These are phyloP conservation scores for Talaromyces trachyspermus DNA, from an alignment of 495 filamentous ascomycete species.

Conservation along the genomic window DNA sequence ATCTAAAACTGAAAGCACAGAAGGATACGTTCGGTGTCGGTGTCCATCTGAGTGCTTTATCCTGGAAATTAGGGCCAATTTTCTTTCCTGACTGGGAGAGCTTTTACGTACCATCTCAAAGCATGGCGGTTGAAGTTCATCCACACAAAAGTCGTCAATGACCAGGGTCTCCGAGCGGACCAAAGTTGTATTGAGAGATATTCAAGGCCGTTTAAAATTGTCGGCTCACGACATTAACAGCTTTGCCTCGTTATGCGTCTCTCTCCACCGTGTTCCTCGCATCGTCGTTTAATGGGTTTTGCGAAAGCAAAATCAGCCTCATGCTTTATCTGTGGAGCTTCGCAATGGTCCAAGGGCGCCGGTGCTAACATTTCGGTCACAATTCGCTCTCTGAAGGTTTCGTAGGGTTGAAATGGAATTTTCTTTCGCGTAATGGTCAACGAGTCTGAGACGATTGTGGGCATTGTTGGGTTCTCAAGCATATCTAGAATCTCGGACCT, in stretches of 20 bases:
- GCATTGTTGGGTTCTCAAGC: slow-evolving; percentile 9
- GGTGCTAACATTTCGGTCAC: slow-evolving; percentile 3
- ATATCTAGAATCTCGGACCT: slow-evolving; percentile 9
- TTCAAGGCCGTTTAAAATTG: neutral
- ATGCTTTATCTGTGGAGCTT: neutral
- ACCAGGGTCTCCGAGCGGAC: too few species aligned
- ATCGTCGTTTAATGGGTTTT: neutral
- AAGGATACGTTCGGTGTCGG: too few species aligned
- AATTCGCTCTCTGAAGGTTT: slow-evolving; percentile 11
- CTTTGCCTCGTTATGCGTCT: neutral
- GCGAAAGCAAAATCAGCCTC: neutral
- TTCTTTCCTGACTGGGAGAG: too few species aligned
- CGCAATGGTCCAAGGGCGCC: neutral
- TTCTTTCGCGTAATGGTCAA: slow-evolving; percentile 10
- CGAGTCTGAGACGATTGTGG: slow-evolving; percentile 4
- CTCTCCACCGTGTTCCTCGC: neutral
- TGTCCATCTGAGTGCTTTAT: too few species aligned
- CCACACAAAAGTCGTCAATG: too few species aligned
- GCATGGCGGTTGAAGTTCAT: too few species aligned
- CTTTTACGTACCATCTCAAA: too few species aligned
- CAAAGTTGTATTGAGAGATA: neutral
- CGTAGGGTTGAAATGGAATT: slow-evolving; percentile 13
- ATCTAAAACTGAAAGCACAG: too few species aligned
- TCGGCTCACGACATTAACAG: neutral
- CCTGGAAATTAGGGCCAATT: too few species aligned